phyloP scores from a whole-genome alignment of 2,329 filamentous ascomycete species.

The Venturia oleaginea region DNA sequence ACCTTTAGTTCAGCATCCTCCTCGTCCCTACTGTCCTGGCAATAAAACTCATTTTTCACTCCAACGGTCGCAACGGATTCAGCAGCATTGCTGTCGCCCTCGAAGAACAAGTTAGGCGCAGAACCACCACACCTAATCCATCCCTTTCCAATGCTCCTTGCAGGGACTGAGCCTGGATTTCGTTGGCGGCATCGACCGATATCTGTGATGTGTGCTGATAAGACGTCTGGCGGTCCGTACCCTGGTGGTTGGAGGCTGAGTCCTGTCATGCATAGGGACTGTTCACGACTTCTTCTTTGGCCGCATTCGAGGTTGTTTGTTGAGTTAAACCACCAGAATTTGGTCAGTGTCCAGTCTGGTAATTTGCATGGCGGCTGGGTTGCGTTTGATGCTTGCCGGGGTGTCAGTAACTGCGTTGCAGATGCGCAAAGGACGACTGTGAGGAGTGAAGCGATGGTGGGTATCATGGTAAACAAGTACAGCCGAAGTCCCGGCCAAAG shows the following conservation, averaged over 20 bases:
- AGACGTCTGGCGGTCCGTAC: background rate
- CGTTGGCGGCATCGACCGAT: background rate
- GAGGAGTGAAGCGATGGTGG: background rate
- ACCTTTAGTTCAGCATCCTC: background rate
- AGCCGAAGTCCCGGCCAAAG: background rate
- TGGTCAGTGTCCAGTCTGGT: background rate
- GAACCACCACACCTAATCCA: background rate
- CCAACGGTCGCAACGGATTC: background rate
- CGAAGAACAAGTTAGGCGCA: background rate
- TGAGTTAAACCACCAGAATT: background rate
- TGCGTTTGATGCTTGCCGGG: background rate
- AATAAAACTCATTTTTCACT: background rate
- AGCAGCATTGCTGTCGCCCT: background rate
- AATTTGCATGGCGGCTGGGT: background rate
- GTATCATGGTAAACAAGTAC: background rate
- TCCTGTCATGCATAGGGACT: background rate
- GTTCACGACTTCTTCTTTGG: background rate
- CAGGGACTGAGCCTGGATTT: background rate
- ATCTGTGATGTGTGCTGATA: background rate
- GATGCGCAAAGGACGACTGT: background rate
- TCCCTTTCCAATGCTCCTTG: background rate
- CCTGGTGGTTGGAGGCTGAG: background rate
- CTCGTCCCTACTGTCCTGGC: background rate
- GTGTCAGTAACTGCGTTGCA: background rate
- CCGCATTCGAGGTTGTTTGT: background rate